A percentile compares a stretch with the other conserved stretches of the same genome.
Conservation (phyloP, 441 rosid genomes). For the Croton setiger region DNA sequence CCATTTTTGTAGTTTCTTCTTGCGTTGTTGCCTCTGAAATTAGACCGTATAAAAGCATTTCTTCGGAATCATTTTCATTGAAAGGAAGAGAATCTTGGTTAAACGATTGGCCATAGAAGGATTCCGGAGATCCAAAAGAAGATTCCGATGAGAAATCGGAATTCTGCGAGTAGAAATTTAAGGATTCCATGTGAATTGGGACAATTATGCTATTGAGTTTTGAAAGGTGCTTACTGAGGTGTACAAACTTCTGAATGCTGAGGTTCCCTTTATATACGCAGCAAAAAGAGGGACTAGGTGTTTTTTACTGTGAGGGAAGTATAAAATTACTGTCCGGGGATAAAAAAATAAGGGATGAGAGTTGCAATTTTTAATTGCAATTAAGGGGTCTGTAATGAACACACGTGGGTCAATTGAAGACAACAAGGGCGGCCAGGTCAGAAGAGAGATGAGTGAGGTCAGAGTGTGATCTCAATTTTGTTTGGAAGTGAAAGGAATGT, state of each 20-base stretch:
- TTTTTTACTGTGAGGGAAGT: neutral
- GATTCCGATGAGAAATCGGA: slow-evolving; percentile 59
- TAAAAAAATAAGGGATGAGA: neutral
- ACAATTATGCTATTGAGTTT: slow-evolving; percentile 16
- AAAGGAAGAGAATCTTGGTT: slow-evolving; percentile 57
- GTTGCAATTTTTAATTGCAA: neutral
- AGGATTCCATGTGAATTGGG: slow-evolving; percentile 45
- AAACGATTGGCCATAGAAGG: slow-evolving; percentile 28
- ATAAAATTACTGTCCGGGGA: neutral
- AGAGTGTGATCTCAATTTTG: slow-evolving; percentile 14
- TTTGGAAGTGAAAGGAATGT: neutral
- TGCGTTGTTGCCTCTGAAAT: slow-evolving; percentile 39
- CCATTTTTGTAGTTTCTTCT: slow-evolving; percentile 26
- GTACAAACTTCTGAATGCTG: neutral
- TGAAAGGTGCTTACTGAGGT: slow-evolving; percentile 23
- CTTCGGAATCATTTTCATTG: slow-evolving; percentile 89
- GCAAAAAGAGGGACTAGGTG: neutral
- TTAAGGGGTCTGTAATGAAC: slow-evolving; percentile 1
- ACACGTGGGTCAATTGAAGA: slow-evolving; percentile 34
- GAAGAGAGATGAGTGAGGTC: slow-evolving; percentile 19
- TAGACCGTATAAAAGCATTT: slow-evolving; percentile 74
- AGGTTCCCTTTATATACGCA: slow-evolving; percentile 10
- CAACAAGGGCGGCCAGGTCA: slow-evolving; percentile 31
- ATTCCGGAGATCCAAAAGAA: slow-evolving; percentile 52
- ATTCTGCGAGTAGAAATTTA: slow-evolving; percentile 37